Evolutionary conservation across 192 early-diverging fungal genomes (phyloP), one percentile per base, ranked within the genome.

Genomic region (Rhizophlyctis rosea): DNA sequence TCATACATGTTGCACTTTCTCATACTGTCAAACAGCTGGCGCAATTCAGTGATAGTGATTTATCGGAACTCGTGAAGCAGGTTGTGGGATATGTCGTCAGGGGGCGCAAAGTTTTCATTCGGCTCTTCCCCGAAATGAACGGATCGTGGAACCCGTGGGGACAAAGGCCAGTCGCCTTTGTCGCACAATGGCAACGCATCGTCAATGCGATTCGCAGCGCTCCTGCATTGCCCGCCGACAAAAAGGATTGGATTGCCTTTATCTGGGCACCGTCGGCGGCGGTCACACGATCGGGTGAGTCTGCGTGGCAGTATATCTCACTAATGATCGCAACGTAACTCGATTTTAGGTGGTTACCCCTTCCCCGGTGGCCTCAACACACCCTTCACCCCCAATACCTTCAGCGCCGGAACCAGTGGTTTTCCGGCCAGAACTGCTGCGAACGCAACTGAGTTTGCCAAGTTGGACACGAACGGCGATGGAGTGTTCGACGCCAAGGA

Each of bases 51-150:
- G 62, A 56, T 4, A 18, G 7, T 18, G 66, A 47, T 57, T 25
- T 73, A 21, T 18, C 21, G 18, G 68, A 62, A 18, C 34, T 73
- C 9, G 71, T 53, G 11, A 35, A 58, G 24, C 62, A 72, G 63
- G 21, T 62, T 23, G 44, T 25, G 36, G 57, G 61, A 16, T 64
- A 47, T 27, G 54, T 33, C 30, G 24, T 27, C 2, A 25, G 36
- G 11, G 71, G 71, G n/a, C 53, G 62, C 30, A 5, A 32, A 11
- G 36, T 64, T 7, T 36, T 73, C 23, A 21, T 73, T 34, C 61
- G 72, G 25, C 34, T 73, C 9, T 55, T 47, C 14, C 65, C 72
- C 2, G 72, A 73, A 44, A 73, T 73, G 72, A 73, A 73, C 48
- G 72, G 71, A 29, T 13, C 24, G 32, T 72, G 70, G 70, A 34